phyloP scores from a whole-genome alignment of 2,329 filamentous ascomycete species.

The Trichoderma semiorbis region DNA sequence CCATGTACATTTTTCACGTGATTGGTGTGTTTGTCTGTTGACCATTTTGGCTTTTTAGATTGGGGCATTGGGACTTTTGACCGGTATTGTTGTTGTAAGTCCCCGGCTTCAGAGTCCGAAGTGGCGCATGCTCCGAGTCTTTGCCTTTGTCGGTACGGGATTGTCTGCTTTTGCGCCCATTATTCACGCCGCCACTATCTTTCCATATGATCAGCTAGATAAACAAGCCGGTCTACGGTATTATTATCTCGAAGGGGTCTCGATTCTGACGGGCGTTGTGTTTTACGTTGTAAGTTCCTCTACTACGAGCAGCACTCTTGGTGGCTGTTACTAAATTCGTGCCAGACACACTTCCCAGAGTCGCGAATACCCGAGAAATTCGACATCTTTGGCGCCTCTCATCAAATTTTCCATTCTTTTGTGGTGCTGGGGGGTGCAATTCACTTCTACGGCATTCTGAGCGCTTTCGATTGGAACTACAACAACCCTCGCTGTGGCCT shows the following conservation, averaged over 20 bases:
- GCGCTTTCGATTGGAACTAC: neutral
- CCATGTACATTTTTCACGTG: neutral
- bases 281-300: neutral
- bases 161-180: conserved; percentile 39
- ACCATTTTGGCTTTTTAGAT: conserved; percentile 20
- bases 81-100: neutral
- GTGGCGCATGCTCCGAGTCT: conserved; percentile 36
- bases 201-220: conserved; percentile 37
- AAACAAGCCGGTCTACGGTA: conserved; percentile 40
- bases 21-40: neutral
- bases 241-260: conserved; percentile 37
- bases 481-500: neutral
- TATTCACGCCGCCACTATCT: conserved; percentile 36
- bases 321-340: neutral
- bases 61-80: neutral
- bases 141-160: conserved; percentile 37
- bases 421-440: conserved; percentile 36
- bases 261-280: neutral
- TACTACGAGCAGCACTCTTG: neutral
- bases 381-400: conserved; percentile 44
- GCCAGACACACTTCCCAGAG: conserved; percentile 42
- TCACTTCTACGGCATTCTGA: neutral
- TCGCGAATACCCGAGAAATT: conserved; percentile 39
- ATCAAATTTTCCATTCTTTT: conserved; percentile 46
- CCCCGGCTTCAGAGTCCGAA: neutral